Base-by-base conservation (phyloP, 106 monocot species). In the Posidonia australis region DNA sequence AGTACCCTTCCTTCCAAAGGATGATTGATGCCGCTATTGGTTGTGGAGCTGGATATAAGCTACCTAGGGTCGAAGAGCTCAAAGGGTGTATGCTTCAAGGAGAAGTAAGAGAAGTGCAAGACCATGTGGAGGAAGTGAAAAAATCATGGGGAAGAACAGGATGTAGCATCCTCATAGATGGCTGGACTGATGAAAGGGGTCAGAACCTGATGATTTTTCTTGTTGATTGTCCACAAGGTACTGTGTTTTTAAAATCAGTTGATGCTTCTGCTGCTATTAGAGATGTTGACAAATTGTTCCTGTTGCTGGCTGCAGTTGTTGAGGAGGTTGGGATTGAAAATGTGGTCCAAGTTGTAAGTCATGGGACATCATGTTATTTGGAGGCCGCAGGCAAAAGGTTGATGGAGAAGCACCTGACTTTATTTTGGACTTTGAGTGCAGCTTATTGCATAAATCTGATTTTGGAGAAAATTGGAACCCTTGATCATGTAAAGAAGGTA, bases 101-200 rank as follows among this genome's bases (percentile, higher is more conserved):
- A 41, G 72, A 92, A 56, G 17, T 82, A n/a, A 75, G 67, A 57
- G 73, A 79, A 73, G 76, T 82, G 46, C 21, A 71, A 52, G 47
- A 4, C 9, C 63, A 55, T 31, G 84, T 75, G 13, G 74, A 82
- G 21, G 52, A 65, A 26, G 44, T 92, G 24, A 92, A 63, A 65
- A 29, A 47, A n/a, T 80, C 62, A 29, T 92, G 92, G 92, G 67
- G 6, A 32, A 57, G 63, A 60, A 84, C 70, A 25, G 86, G 92
- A 25, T 92, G 92, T 59, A 87, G 79, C 70, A 79, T 92, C 31
- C 36, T 92, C 45, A 67, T 92, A 10, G 87, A 92, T 77, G 63
- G 69, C 44, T 87, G 87, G 87, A 80, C 64, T 12, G 72, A 87
- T 71, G 72, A 60, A 60, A 73, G 62, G 5, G 84, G 87, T 20